These are phyloP conservation scores for Middelhovenomyces tepae DNA, from an alignment of 805 yeast genomes.

Conservation along the genomic window DNA sequence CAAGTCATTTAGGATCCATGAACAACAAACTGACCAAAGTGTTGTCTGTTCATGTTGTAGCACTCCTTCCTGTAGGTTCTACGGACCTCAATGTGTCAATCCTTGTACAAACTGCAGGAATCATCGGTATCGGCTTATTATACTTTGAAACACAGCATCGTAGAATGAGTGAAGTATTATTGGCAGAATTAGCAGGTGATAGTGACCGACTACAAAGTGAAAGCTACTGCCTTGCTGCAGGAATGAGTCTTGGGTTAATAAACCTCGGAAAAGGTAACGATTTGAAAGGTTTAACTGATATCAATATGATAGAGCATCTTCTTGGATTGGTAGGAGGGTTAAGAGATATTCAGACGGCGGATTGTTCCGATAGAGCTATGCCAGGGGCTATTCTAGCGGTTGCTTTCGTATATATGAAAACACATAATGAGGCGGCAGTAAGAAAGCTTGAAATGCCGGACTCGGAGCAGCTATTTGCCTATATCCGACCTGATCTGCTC, in stretches of 20 bases:
- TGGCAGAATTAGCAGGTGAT: slow-evolving; percentile 45
- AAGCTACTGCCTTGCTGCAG: slow-evolving; percentile 80
- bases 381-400: slow-evolving; percentile 72
- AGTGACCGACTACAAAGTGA: slow-evolving; percentile 35
- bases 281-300: slow-evolving; percentile 49
- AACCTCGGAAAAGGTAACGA: slow-evolving; percentile 70
- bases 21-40: slow-evolving; percentile 84
- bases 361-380: slow-evolving; percentile 51
- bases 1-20: slow-evolving; percentile 74
- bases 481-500: slow-evolving; percentile 70
- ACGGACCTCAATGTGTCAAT: slow-evolving; percentile 77
- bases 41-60: slow-evolving; percentile 85
- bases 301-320: slow-evolving; percentile 53
- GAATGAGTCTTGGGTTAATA: slow-evolving; percentile 76
- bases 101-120: slow-evolving; percentile 83
- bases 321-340: slow-evolving; percentile 42
- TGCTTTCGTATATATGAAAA: slow-evolving; percentile 61
- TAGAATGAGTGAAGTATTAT: slow-evolving; percentile 71
- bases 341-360: slow-evolving; percentile 53
- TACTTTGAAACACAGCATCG: slow-evolving; percentile 73
- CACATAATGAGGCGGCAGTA: slow-evolving; percentile 54
- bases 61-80: slow-evolving; percentile 84
- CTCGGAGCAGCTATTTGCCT: slow-evolving; percentile 51
- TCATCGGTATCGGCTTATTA: slow-evolving; percentile 81
- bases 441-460: slow-evolving; percentile 50